Conservation (phyloP, 2,329 filamentous ascomycete genomes). For the Rutstroemia sp. region DNA sequence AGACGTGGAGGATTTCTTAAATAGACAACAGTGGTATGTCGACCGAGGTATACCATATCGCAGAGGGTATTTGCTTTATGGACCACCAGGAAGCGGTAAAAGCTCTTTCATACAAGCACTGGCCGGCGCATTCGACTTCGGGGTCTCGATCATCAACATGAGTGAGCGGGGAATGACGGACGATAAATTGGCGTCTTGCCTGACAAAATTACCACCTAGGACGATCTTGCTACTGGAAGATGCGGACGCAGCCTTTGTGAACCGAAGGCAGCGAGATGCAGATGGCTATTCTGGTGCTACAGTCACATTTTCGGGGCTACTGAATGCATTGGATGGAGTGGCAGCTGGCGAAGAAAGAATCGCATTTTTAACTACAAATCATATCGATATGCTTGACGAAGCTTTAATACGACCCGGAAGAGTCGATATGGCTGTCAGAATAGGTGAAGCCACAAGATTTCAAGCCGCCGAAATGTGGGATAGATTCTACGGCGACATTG, state of each 20-base stretch:
- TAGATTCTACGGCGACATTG: conserved; percentile 84
- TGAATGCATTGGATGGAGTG: conserved; percentile 85
- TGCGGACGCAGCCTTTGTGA: conserved; percentile 42
- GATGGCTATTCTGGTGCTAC: conserved; percentile 27
- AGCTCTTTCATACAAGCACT: conserved; percentile 94
- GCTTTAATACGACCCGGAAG: conserved; percentile 85
- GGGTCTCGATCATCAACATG: conserved; percentile 46
- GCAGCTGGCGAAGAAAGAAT: conserved; percentile 91
- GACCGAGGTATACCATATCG: conserved; percentile 69
- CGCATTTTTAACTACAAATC: conserved; percentile 92
- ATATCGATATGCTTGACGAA: conserved; percentile 77
- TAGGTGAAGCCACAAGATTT: conserved; percentile 79
- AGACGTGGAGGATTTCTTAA: conserved; percentile 45
- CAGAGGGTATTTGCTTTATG: conserved; percentile 71
- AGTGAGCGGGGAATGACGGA: conserved; percentile 50
- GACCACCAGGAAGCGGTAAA: conserved; percentile 70
- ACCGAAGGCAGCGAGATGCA: conserved; percentile 50
- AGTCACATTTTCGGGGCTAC: conserved; percentile 79
- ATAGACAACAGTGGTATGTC: conserved; percentile 80
- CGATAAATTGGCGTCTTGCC: conserved; percentile 42
- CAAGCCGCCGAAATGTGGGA: conserved; percentile 89
- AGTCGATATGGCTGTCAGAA: conserved; percentile 85
- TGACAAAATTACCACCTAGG: conserved; percentile 42
- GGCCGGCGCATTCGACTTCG: conserved; percentile 57
- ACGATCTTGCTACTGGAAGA: conserved; percentile 51